Base-by-base conservation (phyloP, 2,329 filamentous ascomycete species). In the Sordariomycetes sp. region DNA sequence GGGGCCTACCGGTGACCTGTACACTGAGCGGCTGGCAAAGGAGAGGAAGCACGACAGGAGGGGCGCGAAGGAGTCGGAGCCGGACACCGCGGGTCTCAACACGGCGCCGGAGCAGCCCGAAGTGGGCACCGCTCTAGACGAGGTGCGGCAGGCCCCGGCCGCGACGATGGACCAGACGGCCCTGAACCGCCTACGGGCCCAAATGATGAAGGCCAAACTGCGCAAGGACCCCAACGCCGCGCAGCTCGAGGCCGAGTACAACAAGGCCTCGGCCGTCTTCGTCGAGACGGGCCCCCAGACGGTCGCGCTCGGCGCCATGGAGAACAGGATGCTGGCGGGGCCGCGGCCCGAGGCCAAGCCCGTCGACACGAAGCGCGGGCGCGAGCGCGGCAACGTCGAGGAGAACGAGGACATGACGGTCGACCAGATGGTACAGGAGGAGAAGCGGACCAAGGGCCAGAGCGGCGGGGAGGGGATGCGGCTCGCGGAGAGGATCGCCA, bases 371-470 rank as follows among this genome's bases (percentile, higher is more conserved):
- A 94, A 88, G 67, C 84, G 92, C 54, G 93, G 92, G 2, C 81
- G 83, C 6, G 92, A 96, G 70, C 85, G 92, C 58, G 94, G 93
- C 1, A 79, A 85, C 8, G 88, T 99, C 6, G 84, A 89, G 64
- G 90, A 94, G 63, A 97, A 97, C 67, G 89, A 95, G 57, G 91
- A 97, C 65, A 97, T 99, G 91, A 87, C 79, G 34, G 88, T 99
- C 60, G 91, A 96, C 58, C 94, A 99, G 70, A 99, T 99, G 94
- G 85, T 99, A 20, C 85, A 90, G 32, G 92, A 97, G 71, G 94
- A 99, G 72, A 85, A 90, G 40, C 87, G 93, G 58, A 97, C 90
- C 4, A 86, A 85, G 60, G 86, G 86, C 18, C 85, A 90, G 66
- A 76, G 78, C 3, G 90, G 89, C 50, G 90, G 90, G 57, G 92